Evolutionary conservation across 768 basidiomycete species (phyloP).

Genomic region (Hortiboletus campestris): DNA sequence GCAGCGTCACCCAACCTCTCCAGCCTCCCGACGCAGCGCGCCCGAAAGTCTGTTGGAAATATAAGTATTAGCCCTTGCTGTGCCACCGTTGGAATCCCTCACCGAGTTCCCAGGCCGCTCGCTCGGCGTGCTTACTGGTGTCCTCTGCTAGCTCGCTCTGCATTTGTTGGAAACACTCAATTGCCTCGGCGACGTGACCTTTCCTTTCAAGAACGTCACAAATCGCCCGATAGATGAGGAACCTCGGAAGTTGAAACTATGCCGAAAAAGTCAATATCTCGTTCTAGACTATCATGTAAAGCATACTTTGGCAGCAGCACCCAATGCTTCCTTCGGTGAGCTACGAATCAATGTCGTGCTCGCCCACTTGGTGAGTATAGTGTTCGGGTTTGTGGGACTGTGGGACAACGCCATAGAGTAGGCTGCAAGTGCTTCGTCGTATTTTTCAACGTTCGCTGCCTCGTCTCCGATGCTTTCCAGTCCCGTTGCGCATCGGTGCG

Average conservation of each 20-base stretch:
- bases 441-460: neutral
- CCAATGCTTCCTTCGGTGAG: neutral
- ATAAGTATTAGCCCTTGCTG: neutral
- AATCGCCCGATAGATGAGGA: neutral
- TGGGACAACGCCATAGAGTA: slow-evolving; percentile 5
- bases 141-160: neutral
- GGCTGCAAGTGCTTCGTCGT: neutral
- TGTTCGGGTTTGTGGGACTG: neutral
- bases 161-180: neutral
- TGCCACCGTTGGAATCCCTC: neutral
- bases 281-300: neutral
- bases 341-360: neutral
- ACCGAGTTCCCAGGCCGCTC: neutral
- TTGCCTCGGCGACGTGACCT: neutral
- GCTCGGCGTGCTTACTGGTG: neutral
- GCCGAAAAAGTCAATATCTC: neutral
- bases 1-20: neutral
- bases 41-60: neutral
- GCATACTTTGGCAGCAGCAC: neutral
- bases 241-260: neutral
- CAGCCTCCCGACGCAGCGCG: neutral
- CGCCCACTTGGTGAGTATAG: slow-evolving; percentile 9
- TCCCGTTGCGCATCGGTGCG: neutral
- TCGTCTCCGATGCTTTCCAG: slow-evolving; percentile 1
- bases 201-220: slow-evolving; percentile 4